phyloP scores from a whole-genome alignment of 164 flowering plant species.

The Annona cherimola region DNA sequence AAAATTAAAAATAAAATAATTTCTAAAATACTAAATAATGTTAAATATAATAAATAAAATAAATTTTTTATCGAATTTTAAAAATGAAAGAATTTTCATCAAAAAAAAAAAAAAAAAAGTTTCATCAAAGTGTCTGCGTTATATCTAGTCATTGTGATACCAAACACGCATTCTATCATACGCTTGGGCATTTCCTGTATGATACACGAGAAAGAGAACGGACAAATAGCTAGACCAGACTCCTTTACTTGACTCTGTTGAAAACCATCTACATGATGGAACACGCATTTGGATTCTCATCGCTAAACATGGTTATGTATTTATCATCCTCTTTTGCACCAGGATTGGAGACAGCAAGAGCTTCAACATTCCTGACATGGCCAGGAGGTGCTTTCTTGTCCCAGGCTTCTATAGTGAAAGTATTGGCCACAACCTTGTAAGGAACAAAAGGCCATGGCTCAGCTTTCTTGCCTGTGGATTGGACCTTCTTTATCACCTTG shows the following conservation, averaged over 20 bases:
- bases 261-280: constrained; percentile 37
- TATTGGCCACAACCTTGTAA: constrained; percentile 56
- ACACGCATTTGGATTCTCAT: constrained; percentile 86
- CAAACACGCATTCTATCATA: too few species aligned
- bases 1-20: too few species aligned
- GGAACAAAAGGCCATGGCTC: constrained; percentile 93
- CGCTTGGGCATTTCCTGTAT: too few species aligned
- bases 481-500: constrained; percentile 62
- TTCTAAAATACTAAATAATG: too few species aligned
- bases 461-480: constrained; percentile 61
- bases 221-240: not conserved
- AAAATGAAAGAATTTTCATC: too few species aligned
- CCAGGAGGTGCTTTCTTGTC: constrained; percentile 92
- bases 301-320: constrained; percentile 68
- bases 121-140: too few species aligned
- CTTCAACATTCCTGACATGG: constrained; percentile 49
- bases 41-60: too few species aligned
- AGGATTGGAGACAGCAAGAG: constrained; percentile 15
- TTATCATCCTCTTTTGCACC: constrained; percentile 44
- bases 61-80: too few species aligned
- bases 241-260: not conserved
- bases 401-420: constrained; percentile 67
- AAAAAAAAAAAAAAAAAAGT: too few species aligned
- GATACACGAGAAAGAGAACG: not conserved
- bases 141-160: too few species aligned